Base-by-base conservation (phyloP, 2,329 filamentous ascomycete genomes). In the Trichophyton simii region DNA sequence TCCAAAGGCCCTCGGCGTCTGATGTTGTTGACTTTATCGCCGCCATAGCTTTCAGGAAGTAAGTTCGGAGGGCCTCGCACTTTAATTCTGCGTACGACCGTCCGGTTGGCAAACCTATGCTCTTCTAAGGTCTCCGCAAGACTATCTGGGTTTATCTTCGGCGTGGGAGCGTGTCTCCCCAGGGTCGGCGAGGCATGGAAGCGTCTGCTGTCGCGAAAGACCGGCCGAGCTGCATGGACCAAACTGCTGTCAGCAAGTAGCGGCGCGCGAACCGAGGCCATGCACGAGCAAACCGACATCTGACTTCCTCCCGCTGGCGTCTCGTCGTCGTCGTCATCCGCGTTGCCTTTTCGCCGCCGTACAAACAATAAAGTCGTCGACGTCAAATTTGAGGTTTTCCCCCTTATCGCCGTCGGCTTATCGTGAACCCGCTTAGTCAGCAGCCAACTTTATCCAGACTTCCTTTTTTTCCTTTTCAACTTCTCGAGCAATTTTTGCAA, bases 101-200 rank as follows among this genome's bases (percentile, higher is more conserved):
- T 42, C 6, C 55, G 55, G 57, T 75, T 75, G 25, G 67, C 64
- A 34, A 63, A 65, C 57, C 72, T 70, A 64, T 74, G 72, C 44
- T 70, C 69, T 59, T 71, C 67, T 15, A 76, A 67, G 6, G 74
- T 75, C 52, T 69, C 67, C 28, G 60, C 59, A 6, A 74, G 70
- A 60, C 70, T 72, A 31, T 64, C 62, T 22, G 66, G 63, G 46
- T 68, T 62, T 54, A 73, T 66, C 22, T 41, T 46, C 15, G 48
- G 48, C 18, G 44, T 55, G 46, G 22, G 20, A 13, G 42, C 31
- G 42, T 59, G 54, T 46, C 61, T 54, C 20, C 61, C 58, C 11
- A 28, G 58, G 3, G 58, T 48, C 28, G 59, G 58, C 42, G 57
- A 62, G 34, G 59, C 57, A 60, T 63, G 63, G 34, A 61, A 63